Conservation (phyloP, 768 basidiomycete genomes). For the Tricholoma bakamatsutake region DNA sequence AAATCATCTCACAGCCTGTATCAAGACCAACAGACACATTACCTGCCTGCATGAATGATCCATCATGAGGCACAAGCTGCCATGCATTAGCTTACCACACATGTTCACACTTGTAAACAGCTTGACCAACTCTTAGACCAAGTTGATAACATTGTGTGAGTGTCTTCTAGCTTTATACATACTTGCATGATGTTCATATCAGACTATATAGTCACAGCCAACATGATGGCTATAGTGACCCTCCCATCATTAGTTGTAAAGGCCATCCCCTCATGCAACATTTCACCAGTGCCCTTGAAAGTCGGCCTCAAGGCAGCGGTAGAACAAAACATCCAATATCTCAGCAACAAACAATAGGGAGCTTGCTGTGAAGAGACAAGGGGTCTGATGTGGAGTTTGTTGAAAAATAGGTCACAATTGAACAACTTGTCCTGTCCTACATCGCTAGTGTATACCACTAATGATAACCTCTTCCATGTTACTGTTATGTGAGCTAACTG, state of each 20-base stretch:
- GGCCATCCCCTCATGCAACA: slow-evolving; percentile 12
- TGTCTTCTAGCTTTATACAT: neutral
- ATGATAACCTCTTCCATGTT: too few species aligned
- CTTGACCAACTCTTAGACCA: slow-evolving; percentile 13
- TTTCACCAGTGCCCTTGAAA: slow-evolving; percentile 13
- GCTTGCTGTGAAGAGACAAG: too few species aligned
- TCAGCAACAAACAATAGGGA: neutral
- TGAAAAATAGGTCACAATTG: too few species aligned
- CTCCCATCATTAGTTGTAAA: slow-evolving; percentile 11
- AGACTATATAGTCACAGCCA: neutral
- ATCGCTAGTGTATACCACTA: too few species aligned
- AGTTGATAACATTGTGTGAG: slow-evolving; percentile 8
- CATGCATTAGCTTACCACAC: slow-evolving; percentile 12
- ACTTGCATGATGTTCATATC: neutral
- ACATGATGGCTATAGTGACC: slow-evolving; percentile 12
- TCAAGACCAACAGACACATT: slow-evolving; percentile 15
- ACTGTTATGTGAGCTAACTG: too few species aligned
- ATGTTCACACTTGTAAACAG: slow-evolving; percentile 20
- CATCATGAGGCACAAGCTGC: slow-evolving; percentile 18
- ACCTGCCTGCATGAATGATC: slow-evolving; percentile 11
- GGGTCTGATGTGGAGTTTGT: too few species aligned
- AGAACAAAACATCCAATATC: neutral
- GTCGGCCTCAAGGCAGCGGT: slow-evolving; percentile 11
- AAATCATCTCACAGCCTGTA: neutral
- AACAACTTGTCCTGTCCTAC: too few species aligned